Evolutionary conservation across 352 stramenopile genomes (phyloP).

Genomic region (Phytophthora constricta): DNA sequence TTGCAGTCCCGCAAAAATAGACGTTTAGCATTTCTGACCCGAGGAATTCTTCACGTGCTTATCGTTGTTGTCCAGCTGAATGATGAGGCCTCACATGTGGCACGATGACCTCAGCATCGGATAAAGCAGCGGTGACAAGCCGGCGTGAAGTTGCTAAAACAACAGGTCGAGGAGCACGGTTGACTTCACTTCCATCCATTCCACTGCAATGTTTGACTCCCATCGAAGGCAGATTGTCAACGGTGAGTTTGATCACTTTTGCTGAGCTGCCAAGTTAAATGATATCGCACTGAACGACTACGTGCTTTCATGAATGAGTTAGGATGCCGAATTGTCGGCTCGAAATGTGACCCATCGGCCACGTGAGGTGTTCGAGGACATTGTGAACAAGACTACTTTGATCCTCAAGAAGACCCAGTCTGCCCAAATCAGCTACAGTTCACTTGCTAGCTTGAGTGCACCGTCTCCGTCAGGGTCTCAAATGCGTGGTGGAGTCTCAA

Average conservation of each 20-base stretch:
- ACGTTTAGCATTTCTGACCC: background rate
- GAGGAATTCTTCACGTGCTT: background rate
- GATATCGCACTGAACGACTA: background rate
- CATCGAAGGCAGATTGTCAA: constrained; percentile 45
- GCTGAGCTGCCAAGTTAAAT: too few species aligned
- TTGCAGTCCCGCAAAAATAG: constrained; percentile 16
- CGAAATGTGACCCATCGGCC: constrained; percentile 51
- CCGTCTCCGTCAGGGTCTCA: background rate
- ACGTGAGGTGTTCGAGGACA: constrained; percentile 38
- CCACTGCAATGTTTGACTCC: constrained; percentile 44
- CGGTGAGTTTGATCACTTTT: constrained; percentile 14
- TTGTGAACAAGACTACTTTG: constrained; percentile 39
- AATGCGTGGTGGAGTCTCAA: constrained; percentile 12
- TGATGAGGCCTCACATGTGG: constrained; percentile 14
- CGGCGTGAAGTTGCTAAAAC: constrained; percentile 1
- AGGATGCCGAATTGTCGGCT: constrained; percentile 60
- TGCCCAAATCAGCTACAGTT: constrained; percentile 14
- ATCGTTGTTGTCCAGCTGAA: background rate
- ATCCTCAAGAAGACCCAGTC: constrained; percentile 57
- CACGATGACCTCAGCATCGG: constrained; percentile 18
- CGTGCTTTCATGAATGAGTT: background rate
- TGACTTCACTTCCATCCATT: constrained; percentile 25
- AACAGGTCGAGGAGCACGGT: constrained; percentile 8
- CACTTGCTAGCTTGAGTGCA: constrained; percentile 6
- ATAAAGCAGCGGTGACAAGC: constrained; percentile 6